These are phyloP conservation scores for Ilyonectria sp. DNA, from an alignment of 2,329 filamentous ascomycete species.

Conservation along the genomic window DNA sequence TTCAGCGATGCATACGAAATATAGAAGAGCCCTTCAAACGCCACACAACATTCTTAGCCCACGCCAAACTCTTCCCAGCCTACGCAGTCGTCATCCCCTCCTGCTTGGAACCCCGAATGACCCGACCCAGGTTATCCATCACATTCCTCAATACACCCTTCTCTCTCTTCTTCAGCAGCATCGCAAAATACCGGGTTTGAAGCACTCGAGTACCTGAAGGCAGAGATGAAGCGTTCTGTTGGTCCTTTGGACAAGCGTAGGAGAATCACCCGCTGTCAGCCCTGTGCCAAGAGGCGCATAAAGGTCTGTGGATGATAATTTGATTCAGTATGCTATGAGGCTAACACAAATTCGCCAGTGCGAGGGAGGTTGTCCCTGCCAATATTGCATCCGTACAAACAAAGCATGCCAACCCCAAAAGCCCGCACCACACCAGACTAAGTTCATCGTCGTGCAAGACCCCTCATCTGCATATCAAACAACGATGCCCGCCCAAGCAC, in stretches of 20 bases:
- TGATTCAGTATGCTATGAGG: too few relatives aligned
- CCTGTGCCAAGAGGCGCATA: conserved; percentile 47
- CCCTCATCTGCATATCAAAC: too few relatives aligned
- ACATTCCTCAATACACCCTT: too few relatives aligned
- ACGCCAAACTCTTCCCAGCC: too few relatives aligned
- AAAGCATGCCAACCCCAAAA: conserved; percentile 42
- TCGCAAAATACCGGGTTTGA: too few relatives aligned
- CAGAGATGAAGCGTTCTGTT: conserved; percentile 32
- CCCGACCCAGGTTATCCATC: too few relatives aligned
- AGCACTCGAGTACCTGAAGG: not conserved
- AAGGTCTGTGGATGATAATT: conserved; percentile 36
- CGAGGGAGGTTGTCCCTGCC: conserved; percentile 44
- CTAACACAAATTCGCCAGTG: conserved; percentile 35
- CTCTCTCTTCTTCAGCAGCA: too few relatives aligned
- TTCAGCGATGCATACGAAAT: too few relatives aligned
- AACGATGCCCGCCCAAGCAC: conserved; percentile 1
- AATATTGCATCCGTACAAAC: conserved; percentile 44
- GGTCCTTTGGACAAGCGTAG: conserved; percentile 49
- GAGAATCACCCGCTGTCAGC: conserved; percentile 42
- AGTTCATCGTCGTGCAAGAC: conserved; percentile 32
- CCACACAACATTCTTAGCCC: too few relatives aligned
- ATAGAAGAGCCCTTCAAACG: too few relatives aligned
- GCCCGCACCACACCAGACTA: rapidly evolving
- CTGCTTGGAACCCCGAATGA: too few relatives aligned
- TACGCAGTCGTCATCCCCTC: too few relatives aligned